Base-by-base conservation (phyloP, 2,329 filamentous ascomycete genomes). In the Chrysoporthe deuterocubensis region DNA sequence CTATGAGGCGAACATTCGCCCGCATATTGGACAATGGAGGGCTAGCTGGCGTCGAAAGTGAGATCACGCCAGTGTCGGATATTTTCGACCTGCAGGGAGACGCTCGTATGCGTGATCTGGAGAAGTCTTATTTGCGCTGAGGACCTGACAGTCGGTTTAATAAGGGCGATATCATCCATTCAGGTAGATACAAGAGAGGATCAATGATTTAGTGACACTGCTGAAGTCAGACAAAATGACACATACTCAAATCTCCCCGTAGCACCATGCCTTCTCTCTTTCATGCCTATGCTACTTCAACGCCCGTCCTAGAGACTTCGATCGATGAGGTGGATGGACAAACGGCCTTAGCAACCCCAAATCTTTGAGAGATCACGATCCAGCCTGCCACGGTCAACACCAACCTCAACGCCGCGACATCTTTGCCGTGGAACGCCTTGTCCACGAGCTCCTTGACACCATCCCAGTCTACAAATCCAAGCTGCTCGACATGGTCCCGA, bases 301-400 rank as follows among this genome's bases (percentile, higher is more conserved):
- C 26, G 26, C 26, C 26, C 26, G 26, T 26, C 26, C 26, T 26
- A 26, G 26, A 26, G 26, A 26, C 26, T 26, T 26, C 26, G 26
- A 26, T 26, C 2, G 26, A 26, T 26, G 26, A 26, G 2, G 26
- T 26, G 26, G 26, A 26, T 26, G 26, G 26, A 26, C 26, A 26
- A 2, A 26, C 26, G 26, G 26, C 26, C 26, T 26, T 26, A 26
- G 26, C 26, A 26, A 26, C 26, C 26, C 26, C 26, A 26, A 26
- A 26, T 26, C 26, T 26, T 26, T 26, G 26, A 26, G 26, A 26
- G 2, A 26, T 26, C 26, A 26, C 26, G 26, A 85, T 78, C 78
- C 81, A 83, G 57, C 80, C 76, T 4, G 76, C 81, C 8, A 81
- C 72, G 21, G 82, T 74, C 14, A 80, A 74, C 43, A 75, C 71